phyloP scores from a whole-genome alignment of 306 rosid genomes.

The peach (Prunus persica) region DNA sequence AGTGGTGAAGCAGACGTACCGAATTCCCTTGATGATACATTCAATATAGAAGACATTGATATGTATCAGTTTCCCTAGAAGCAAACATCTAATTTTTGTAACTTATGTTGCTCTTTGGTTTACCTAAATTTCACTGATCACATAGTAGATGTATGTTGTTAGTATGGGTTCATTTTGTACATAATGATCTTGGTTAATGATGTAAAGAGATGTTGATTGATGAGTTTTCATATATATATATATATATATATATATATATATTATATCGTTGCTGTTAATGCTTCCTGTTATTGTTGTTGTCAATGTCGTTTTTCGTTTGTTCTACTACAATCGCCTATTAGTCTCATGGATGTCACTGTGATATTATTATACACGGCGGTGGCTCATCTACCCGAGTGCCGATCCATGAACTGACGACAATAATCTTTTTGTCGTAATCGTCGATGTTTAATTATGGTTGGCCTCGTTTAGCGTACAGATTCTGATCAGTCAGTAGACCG shows the following conservation, averaged over 20 bases:
- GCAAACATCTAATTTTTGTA: conserved; percentile 12
- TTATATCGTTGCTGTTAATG: neutral
- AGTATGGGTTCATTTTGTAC: neutral
- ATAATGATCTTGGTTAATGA: neutral
- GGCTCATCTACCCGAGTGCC: too few relatives aligned
- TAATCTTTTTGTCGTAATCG: too few relatives aligned
- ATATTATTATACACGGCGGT: too few relatives aligned
- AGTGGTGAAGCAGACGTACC: conserved; percentile 32
- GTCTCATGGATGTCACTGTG: too few relatives aligned
- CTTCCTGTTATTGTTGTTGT: neutral
- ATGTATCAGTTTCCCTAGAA: conserved; percentile 32
- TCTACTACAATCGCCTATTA: too few relatives aligned
- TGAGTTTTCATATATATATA: too few relatives aligned
- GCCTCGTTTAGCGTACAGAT: neutral
- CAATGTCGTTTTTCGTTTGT: neutral
- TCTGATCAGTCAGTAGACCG: too few relatives aligned
- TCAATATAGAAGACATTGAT: conserved; percentile 40
- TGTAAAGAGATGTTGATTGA: neutral
- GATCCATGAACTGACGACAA: too few relatives aligned
- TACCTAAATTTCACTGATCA: neutral
- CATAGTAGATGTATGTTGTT: neutral
- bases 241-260: too few relatives aligned
- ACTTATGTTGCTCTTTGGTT: conserved; percentile 13
- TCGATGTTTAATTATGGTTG: neutral
- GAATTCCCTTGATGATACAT: conserved; percentile 23